Evolutionary conservation across 805 yeast species (phyloP), one percentile per base, ranked within the genome.

Genomic region (Kazachstania taianensis): DNA sequence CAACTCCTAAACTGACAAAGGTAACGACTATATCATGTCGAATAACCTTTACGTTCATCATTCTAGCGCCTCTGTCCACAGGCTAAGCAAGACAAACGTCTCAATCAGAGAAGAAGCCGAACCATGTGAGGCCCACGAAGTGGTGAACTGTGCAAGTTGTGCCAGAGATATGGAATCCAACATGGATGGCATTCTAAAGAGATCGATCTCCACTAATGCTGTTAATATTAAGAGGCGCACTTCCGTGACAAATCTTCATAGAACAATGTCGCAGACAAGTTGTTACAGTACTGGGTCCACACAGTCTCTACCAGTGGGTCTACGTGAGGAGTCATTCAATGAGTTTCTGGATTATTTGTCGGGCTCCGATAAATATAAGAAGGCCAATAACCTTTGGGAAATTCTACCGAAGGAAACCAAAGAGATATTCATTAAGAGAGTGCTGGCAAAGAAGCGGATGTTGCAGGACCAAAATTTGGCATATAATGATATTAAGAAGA

Each of bases 121-220:
- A 30, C 45, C 47, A 5, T 43, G 47, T 31, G 45, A 39, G 24
- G 9, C 24, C 2, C 44, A 41, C 35, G 41, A 39, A 2, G 24
- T 7, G 10, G n/a, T 41, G 7, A 12, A 27, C 12, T 41, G 47
- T 30, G 5, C 13, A 18, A 25, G 15, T 5, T 43, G 45, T 35
- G 16, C 30, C 4, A 17, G 20, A 9, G 14, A 17, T 8, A 30
- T 10, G 14, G 13, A 37, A 27, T 33, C 26, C 3, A 41, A 22
- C 15, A 22, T 31, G 20, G 24, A 34, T 20, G 36, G 30, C 6
- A 28, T 28, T 3, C 32, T 44, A 13, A 41, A 44, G 14, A 22
- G 48, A 20, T 44, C 48, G 3, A 39, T 41, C 15, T 44, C 48
- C 7, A 23, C 35, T 5, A 44, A 39, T 37, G 47, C 47, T 1